Evolutionary conservation across 768 basidiomycete species (phyloP).

Genomic region (Termitomyces heimii): DNA sequence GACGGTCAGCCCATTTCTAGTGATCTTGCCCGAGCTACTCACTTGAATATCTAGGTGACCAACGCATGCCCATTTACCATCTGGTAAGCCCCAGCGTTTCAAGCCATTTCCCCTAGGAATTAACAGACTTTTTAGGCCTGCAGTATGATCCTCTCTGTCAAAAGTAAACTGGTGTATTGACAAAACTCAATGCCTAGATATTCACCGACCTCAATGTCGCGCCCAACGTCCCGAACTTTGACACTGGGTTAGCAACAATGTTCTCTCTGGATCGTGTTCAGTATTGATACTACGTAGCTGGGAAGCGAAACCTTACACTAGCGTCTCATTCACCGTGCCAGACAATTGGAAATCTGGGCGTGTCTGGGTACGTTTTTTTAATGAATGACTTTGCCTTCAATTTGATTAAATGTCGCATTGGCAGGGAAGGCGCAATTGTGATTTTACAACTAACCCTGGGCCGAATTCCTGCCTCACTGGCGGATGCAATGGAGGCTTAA

Average conservation of each 20-base stretch:
- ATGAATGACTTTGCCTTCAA: neutral
- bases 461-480: slow-evolving; percentile 22
- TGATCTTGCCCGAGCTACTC: neutral
- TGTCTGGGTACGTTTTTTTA: slow-evolving; percentile 37
- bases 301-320: neutral
- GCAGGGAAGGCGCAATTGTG: slow-evolving; percentile 59
- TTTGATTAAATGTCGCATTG: neutral
- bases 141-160: neutral
- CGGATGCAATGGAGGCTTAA: slow-evolving; percentile 38
- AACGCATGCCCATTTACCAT: neutral
- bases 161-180: neutral
- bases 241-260: neutral
- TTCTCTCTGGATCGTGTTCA: too few relatives aligned
- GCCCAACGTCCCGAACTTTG: neutral
- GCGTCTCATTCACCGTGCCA: slow-evolving; percentile 31
- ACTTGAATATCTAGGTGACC: neutral
- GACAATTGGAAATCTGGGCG: slow-evolving; percentile 63
- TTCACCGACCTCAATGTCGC: neutral
- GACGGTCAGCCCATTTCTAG: neutral
- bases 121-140: neutral
- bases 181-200: neutral
- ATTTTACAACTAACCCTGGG: slow-evolving; percentile 46
- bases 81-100: neutral
- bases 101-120: too few relatives aligned
- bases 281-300: neutral